These are phyloP conservation scores for Punica granatum DNA, from an alignment of 345 rosid species.

Conservation along the genomic window DNA sequence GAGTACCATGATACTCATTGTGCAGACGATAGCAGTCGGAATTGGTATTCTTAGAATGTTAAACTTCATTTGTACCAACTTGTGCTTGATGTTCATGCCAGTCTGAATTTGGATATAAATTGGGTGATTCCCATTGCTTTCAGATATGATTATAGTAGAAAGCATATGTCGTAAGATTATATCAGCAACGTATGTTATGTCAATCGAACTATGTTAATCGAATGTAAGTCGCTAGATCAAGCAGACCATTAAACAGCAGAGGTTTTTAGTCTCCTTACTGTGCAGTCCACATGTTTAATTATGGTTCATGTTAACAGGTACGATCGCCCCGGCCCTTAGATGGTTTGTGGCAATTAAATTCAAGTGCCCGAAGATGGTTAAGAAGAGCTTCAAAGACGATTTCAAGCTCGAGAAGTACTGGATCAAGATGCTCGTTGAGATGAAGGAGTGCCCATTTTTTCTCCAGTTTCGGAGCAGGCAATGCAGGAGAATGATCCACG, in stretches of 20 bases:
- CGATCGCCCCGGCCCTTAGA: slow-evolving; percentile 59
- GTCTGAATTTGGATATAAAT: background rate
- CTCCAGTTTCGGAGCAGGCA: slow-evolving; percentile 25
- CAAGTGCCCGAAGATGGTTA: slow-evolving; percentile 46
- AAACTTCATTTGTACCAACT: background rate
- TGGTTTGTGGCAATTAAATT: slow-evolving; percentile 75
- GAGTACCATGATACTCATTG: slow-evolving; percentile 34
- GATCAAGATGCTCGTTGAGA: slow-evolving; percentile 49
- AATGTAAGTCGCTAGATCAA: too few relatives aligned
- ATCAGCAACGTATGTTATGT: too few relatives aligned
- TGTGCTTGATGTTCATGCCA: background rate
- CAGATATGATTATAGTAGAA: background rate
- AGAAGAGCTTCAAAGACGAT: slow-evolving; percentile 14
- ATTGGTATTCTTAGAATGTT: background rate
- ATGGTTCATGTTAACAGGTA: slow-evolving; percentile 27
- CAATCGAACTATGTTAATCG: too few relatives aligned
- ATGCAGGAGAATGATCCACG: slow-evolving; percentile 41
- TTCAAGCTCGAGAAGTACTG: slow-evolving; percentile 63
- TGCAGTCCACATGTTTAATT: background rate
- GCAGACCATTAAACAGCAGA: too few relatives aligned
- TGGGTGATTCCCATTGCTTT: background rate
- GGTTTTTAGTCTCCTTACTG: too few relatives aligned
- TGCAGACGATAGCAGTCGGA: slow-evolving; percentile 53
- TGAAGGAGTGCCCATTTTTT: slow-evolving; percentile 52
- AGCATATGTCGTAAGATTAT: too few relatives aligned